Percentiles rank a stretch among this genome's conserved stretches.
Conservation (phyloP, 345 rosid genomes). For the Theobroma cacao region DNA sequence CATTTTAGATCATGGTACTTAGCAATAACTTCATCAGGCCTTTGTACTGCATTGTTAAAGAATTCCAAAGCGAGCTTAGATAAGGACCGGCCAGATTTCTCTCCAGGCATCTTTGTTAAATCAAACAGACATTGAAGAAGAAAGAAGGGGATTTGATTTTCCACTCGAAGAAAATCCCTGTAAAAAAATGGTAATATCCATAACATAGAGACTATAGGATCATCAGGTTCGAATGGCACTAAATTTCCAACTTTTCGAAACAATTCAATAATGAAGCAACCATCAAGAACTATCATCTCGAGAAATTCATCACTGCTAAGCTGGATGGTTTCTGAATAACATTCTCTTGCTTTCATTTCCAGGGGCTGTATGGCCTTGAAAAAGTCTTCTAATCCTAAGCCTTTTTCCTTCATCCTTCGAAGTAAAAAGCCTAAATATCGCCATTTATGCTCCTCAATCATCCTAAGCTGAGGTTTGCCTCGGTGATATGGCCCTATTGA, state of each 20-base stretch:
- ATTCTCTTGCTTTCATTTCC: constrained; percentile 52
- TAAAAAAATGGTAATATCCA: constrained; percentile 45
- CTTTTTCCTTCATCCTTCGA: constrained; percentile 30
- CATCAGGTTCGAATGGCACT: constrained; percentile 31
- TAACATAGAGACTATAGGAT: constrained; percentile 45
- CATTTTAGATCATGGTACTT: constrained; percentile 23
- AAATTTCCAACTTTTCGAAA: constrained; percentile 43
- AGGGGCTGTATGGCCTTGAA: constrained; percentile 36
- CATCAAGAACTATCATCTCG: constrained; percentile 55
- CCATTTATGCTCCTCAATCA: constrained; percentile 92
- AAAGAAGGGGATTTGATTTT: constrained; percentile 59
- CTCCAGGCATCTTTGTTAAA: constrained; percentile 13
- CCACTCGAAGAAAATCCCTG: constrained; percentile 49
- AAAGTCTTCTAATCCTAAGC: constrained; percentile 40
- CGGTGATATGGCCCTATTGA: constrained; percentile 78
- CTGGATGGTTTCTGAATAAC: constrained; percentile 50
- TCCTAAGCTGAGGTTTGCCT: constrained; percentile 37
- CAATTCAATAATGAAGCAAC: constrained; percentile 58
- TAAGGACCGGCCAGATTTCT: constrained; percentile 19
- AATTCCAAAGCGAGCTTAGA: constrained; percentile 40
- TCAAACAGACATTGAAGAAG: constrained; percentile 41
- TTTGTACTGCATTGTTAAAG: constrained; percentile 36
- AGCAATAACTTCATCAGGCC: constrained; percentile 25
- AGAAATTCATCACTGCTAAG: constrained; percentile 8
- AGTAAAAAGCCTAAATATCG: constrained; percentile 49